Evolutionary conservation across 352 stramenopile species (phyloP).

Genomic region (Phytophthora capsici): DNA sequence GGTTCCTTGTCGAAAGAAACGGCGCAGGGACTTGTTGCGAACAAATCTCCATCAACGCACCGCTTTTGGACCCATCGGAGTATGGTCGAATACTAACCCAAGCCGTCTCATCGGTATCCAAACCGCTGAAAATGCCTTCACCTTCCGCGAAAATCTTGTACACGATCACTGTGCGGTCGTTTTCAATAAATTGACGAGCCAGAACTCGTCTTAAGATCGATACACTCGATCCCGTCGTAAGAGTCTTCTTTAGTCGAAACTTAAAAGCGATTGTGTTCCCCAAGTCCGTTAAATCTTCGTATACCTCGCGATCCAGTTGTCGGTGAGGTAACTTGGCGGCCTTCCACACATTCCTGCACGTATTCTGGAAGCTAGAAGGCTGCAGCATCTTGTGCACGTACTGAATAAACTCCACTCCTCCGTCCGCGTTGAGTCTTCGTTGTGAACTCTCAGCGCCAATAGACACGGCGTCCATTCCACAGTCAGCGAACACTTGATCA

Average conservation of each 20-base stretch:
- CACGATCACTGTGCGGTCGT: conserved; percentile 47
- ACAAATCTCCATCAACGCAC: conserved; percentile 13
- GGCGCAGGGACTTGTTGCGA: conserved; percentile 3
- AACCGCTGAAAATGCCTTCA: conserved; percentile 31
- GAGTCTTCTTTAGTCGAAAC: conserved; percentile 23
- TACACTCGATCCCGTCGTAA: conserved; percentile 8
- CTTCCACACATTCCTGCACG: conserved; percentile 17
- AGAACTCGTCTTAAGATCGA: conserved; percentile 23
- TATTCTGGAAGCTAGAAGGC: conserved; percentile 27
- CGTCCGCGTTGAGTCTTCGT: not conserved
- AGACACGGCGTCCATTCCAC: not conserved
- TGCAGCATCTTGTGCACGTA: conserved; percentile 18
- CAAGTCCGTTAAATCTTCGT: conserved; percentile 12
- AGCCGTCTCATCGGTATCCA: conserved; percentile 53
- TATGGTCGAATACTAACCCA: conserved; percentile 29
- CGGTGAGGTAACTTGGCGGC: conserved; percentile 5
- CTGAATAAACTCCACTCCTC: conserved; percentile 11
- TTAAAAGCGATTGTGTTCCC: conserved; percentile 41
- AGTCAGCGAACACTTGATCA: conserved; percentile 20
- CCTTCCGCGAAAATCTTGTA: conserved; percentile 44
- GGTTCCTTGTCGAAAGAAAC: not conserved
- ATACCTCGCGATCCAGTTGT: conserved; percentile 18
- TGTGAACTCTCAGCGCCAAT: not conserved
- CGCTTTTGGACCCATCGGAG: not conserved
- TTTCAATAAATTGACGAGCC: conserved; percentile 32